Conservation (phyloP, 2,329 filamentous ascomycete genomes). For the Exophiala xenobiotica region DNA sequence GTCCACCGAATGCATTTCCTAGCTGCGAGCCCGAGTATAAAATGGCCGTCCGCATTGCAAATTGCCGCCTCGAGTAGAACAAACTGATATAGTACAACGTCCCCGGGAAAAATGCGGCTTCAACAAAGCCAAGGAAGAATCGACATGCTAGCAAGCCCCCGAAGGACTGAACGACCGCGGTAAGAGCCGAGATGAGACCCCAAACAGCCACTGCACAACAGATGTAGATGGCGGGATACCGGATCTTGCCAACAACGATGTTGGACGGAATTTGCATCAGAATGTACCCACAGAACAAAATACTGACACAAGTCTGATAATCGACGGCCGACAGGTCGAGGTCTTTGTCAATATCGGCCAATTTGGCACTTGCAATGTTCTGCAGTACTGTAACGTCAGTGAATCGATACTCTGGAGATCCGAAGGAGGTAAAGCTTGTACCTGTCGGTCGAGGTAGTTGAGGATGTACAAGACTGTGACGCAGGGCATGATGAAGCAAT, state of each 20-base stretch:
- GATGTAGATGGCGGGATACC: conserved; percentile 53
- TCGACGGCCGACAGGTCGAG: conserved; percentile 32
- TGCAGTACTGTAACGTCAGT: conserved; percentile 35
- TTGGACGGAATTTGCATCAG: conserved; percentile 56
- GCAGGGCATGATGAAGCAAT: conserved; percentile 20
- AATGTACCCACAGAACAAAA: conserved; percentile 59
- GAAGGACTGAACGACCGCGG: conserved; percentile 54
- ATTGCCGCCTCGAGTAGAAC: conserved; percentile 43
- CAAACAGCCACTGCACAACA: conserved; percentile 58
- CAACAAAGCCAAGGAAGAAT: conserved; percentile 62
- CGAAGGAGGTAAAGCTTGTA: background rate
- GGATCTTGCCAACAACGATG: conserved; percentile 52
- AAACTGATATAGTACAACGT: conserved; percentile 41
- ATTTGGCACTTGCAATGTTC: conserved; percentile 56
- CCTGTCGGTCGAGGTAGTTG: conserved; percentile 64
- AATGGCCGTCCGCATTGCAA: conserved; percentile 61
- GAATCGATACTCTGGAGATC: background rate
- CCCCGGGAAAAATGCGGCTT: conserved; percentile 60
- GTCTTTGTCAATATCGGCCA: conserved; percentile 53
- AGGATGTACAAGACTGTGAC: conserved; percentile 16
- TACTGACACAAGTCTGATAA: conserved; percentile 43
- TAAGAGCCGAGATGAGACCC: conserved; percentile 61
- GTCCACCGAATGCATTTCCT: conserved; percentile 61
- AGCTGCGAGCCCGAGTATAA: conserved; percentile 58
- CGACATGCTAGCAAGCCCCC: conserved; percentile 55